phyloP scores from a whole-genome alignment of 441 rosid genomes.

The Aquilaria agallochum region DNA sequence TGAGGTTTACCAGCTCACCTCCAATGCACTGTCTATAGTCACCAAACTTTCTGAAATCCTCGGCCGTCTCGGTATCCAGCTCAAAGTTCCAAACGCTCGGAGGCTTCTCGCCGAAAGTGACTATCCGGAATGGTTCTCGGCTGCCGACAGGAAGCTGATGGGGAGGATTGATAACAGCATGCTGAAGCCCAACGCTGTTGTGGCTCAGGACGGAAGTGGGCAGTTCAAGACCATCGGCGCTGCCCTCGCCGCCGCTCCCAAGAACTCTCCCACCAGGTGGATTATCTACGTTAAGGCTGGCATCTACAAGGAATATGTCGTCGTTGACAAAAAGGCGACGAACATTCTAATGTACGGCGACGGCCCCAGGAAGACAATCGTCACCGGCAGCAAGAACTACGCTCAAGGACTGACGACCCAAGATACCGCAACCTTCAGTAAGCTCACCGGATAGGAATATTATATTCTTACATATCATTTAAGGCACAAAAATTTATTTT shows the following conservation, averaged over 20 bases:
- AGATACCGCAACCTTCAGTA: conserved; percentile 28
- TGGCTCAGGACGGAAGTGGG: conserved; percentile 42
- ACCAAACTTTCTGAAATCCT: conserved; percentile 33
- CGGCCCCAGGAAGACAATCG: conserved; percentile 24
- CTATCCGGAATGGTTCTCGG: conserved; percentile 34
- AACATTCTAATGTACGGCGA: conserved; percentile 36
- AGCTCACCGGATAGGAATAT: neutral
- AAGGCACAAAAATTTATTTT: neutral
- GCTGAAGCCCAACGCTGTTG: conserved; percentile 25
- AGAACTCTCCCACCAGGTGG: conserved; percentile 19
- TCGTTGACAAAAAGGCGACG: conserved; percentile 14
- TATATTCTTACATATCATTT: neutral
- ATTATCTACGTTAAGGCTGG: conserved; percentile 37
- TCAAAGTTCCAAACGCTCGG: conserved; percentile 15
- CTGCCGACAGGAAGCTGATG: conserved; percentile 28
- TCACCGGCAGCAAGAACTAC: conserved; percentile 25
- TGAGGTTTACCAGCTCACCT: conserved; percentile 36
- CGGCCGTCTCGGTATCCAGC: conserved; percentile 29
- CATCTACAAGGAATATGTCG: conserved; percentile 24
- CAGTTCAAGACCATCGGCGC: conserved; percentile 27
- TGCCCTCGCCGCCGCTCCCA: conserved; percentile 31
- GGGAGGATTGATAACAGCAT: conserved; percentile 7
- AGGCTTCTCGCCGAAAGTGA: conserved; percentile 15
- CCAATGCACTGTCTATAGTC: conserved; percentile 51
- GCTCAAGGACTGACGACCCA: conserved; percentile 8